phyloP scores from a whole-genome alignment of 352 stramenopile species.

The Phytophthora cryptogea region DNA sequence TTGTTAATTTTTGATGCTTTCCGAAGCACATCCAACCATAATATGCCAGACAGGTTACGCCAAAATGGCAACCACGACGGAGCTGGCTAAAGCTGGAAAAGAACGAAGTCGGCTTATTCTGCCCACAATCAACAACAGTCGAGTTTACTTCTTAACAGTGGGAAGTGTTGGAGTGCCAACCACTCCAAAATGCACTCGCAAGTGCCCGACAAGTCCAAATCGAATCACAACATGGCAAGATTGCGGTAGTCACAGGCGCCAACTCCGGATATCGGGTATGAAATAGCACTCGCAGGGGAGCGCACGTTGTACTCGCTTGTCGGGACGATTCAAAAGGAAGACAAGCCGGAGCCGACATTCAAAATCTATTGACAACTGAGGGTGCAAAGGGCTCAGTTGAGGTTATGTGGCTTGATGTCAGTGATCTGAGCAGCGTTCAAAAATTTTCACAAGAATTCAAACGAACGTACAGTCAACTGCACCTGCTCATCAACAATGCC shows the following conservation, averaged over 20 bases:
- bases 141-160: too few relatives aligned
- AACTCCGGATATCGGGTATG: slow-evolving; percentile 43
- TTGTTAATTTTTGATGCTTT: too few relatives aligned
- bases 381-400: slow-evolving; percentile 21
- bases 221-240: slow-evolving; percentile 30
- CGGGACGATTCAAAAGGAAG: slow-evolving; percentile 21
- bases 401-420: slow-evolving; percentile 53
- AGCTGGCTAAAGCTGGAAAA: too few relatives aligned
- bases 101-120: too few relatives aligned
- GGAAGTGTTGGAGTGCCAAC: slow-evolving; percentile 1
- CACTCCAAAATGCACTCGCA: too few relatives aligned
- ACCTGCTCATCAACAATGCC: slow-evolving; percentile 75
- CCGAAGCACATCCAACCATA: too few relatives aligned
- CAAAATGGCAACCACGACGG: too few relatives aligned
- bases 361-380: not conserved
- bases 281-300: slow-evolving; percentile 26
- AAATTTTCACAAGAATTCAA: slow-evolving; percentile 41
- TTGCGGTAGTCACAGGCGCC: slow-evolving; percentile 43
- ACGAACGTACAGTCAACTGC: slow-evolving; percentile 29
- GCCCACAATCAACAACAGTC: too few relatives aligned
- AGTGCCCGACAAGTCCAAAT: slow-evolving; percentile 11
- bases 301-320: slow-evolving; percentile 42
- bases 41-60: too few relatives aligned
- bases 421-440: slow-evolving; percentile 39
- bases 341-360: slow-evolving; percentile 27